A percentile compares a stretch with the other conserved stretches of the same genome.
Conservation (phyloP, 225 moss, liverwort and hornwort genomes). For the Bryum argenteum region DNA sequence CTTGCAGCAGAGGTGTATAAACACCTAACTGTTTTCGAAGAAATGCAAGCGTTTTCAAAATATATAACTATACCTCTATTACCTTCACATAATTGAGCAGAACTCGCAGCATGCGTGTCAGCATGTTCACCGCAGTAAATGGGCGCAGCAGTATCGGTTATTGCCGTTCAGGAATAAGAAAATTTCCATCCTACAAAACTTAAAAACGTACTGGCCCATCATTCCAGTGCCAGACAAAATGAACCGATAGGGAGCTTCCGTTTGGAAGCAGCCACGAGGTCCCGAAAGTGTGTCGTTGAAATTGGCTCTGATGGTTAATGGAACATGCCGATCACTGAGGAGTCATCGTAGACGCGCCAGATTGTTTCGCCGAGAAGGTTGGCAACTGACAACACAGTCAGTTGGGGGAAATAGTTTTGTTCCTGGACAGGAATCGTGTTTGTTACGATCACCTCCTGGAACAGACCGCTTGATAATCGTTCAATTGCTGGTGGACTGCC, state of each 20-base stretch:
- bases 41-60: neutral
- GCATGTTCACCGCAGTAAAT: conserved; percentile 10
- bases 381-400: conserved; percentile 85
- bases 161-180: conserved; percentile 33
- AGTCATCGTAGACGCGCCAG: conserved; percentile 95
- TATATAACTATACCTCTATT: conserved; percentile 21
- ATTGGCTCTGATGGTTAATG: conserved; percentile 37
- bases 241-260: conserved; percentile 47
- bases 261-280: conserved; percentile 43
- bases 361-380: conserved; percentile 96
- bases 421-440: conserved; percentile 83
- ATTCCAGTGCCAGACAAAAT: conserved; percentile 43
- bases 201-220: conserved; percentile 35
- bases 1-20: neutral
- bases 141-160: conserved; percentile 1
- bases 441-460: conserved; percentile 90
- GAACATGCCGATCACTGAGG: conserved; percentile 80
- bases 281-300: conserved; percentile 2
- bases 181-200: conserved; percentile 47
- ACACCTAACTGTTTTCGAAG: neutral
- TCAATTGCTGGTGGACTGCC: conserved; percentile 89
- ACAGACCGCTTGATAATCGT: conserved; percentile 82
- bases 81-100: neutral
- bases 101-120: conserved; percentile 3
- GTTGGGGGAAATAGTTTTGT: conserved; percentile 78